These are phyloP conservation scores for Centaurea solstitialis DNA, from an alignment of 129 eudicot species.

Conservation along the genomic window DNA sequence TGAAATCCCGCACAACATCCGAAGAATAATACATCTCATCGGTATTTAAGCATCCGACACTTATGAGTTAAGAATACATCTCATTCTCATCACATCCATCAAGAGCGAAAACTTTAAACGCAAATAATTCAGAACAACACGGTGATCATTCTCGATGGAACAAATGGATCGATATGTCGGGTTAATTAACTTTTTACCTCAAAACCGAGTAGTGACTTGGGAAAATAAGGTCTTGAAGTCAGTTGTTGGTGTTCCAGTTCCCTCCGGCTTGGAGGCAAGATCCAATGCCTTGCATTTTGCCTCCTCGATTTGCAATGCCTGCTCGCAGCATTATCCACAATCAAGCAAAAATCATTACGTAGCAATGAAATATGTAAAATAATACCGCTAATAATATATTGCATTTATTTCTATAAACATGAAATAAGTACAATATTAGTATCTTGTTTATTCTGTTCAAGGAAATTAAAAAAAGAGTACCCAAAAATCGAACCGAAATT, in stretches of 20 bases:
- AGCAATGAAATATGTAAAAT: too few species aligned
- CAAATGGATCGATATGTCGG: not conserved
- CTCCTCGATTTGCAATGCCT: constrained; percentile 87
- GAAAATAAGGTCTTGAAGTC: constrained; percentile 83
- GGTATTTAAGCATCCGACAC: too few species aligned
- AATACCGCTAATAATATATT: too few species aligned
- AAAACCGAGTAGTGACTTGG: constrained; percentile 66
- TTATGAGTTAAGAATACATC: too few species aligned
- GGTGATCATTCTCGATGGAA: not conserved
- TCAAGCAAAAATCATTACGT: too few species aligned
- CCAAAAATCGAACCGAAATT: not conserved
- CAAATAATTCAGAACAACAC: not conserved
- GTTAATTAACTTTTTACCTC: not conserved
- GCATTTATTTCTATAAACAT: too few species aligned
- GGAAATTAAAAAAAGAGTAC: too few species aligned
- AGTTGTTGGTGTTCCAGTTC: constrained; percentile 83
- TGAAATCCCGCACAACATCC: not conserved
- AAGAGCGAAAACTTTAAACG: too few species aligned
- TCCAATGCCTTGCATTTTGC: constrained; percentile 87
- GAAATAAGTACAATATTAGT: too few species aligned
- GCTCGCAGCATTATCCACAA: not conserved
- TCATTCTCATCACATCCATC: too few species aligned
- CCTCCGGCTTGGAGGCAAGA: constrained; percentile 94
- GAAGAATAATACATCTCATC: not conserved
- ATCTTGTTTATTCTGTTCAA: too few species aligned